Conservation (phyloP, 345 rosid species). For the Heritiera fomes region DNA sequence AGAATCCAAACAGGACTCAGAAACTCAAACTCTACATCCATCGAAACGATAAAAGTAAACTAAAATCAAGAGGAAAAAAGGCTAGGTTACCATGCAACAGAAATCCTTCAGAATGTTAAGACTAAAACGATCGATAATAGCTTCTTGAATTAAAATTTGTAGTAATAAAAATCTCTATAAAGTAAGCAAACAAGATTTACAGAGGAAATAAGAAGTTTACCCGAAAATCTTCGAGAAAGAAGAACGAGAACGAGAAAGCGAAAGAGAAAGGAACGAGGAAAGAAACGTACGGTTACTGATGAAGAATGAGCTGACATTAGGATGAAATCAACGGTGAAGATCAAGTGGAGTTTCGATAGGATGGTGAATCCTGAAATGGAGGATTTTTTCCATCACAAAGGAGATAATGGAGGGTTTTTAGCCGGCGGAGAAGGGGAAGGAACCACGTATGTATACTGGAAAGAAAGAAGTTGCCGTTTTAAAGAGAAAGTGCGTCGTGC, state of each 20-base stretch:
- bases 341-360: background rate
- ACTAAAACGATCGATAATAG: background rate
- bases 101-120: background rate
- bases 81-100: background rate
- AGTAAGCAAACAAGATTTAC: background rate
- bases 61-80: background rate
- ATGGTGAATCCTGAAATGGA: background rate
- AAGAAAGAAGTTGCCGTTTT: background rate
- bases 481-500: background rate
- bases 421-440: background rate
- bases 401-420: background rate
- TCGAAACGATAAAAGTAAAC: background rate
- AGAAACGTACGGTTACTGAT: background rate
- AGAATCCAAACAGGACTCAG: background rate
- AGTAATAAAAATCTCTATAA: background rate
- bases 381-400: background rate
- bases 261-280: background rate
- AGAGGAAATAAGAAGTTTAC: background rate
- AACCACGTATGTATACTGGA: background rate
- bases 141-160: background rate
- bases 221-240: background rate
- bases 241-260: background rate
- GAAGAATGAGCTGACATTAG: background rate
- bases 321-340: constrained; percentile 6
- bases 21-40: background rate